Percentiles rank a stretch among this genome's conserved stretches.
Conservation (phyloP, 345 rosid species). For the Dipteronia dyeriana region DNA sequence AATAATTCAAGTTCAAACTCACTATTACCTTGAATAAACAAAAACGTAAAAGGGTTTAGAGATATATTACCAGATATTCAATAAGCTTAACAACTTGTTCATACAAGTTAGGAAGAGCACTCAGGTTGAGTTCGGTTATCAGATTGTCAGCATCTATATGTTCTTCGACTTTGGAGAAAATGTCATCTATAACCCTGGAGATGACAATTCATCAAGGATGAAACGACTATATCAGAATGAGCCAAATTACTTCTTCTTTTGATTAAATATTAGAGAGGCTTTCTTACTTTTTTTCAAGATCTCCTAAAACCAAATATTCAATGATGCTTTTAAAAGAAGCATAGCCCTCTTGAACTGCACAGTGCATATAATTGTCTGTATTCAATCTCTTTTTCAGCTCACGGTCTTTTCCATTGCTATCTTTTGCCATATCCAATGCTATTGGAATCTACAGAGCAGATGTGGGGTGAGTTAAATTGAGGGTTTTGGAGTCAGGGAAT, state of each 20-base stretch:
- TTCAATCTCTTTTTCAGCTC: constrained; percentile 51
- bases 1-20: constrained; percentile 12
- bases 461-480: constrained; percentile 12
- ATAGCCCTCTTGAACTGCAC: constrained; percentile 57
- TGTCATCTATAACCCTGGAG: constrained; percentile 57
- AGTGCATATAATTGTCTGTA: constrained; percentile 52
- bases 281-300: constrained; percentile 46
- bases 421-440: constrained; percentile 70
- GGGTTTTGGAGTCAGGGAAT: not conserved
- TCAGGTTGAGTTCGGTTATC: constrained; percentile 58
- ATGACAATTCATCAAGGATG: constrained; percentile 16
- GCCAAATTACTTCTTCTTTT: not conserved
- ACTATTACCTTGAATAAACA: not conserved
- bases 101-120: constrained; percentile 77
- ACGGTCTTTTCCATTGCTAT: constrained; percentile 50
- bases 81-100: constrained; percentile 72
- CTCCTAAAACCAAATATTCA: constrained; percentile 45
- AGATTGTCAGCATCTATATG: constrained; percentile 37
- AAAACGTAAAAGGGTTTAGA: not conserved
- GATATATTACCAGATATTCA: constrained; percentile 58
- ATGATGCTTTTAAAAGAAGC: constrained; percentile 52
- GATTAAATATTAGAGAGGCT: not conserved
- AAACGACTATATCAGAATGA: not conserved
- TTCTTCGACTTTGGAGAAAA: constrained; percentile 54
- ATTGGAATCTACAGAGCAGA: constrained; percentile 47